A percentile compares a stretch with the other conserved stretches of the same genome.
Evolutionary conservation across 441 rosid genomes (phyloP).

Genomic region (Pelargonium exstipulatum): DNA sequence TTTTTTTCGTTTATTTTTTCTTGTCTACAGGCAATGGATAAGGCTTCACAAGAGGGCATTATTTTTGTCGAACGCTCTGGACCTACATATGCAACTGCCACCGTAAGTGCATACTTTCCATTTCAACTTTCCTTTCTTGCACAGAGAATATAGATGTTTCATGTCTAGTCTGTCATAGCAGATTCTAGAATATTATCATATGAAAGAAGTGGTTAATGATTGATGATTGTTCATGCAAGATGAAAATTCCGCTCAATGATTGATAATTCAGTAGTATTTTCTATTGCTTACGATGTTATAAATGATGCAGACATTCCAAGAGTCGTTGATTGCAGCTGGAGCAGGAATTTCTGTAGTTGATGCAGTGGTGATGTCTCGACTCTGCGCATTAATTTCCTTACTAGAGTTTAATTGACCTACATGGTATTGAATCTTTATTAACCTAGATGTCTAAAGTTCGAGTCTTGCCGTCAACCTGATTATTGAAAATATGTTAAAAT

Average conservation of each 20-base stretch:
- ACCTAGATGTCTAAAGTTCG: no score
- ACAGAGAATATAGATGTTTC: background rate
- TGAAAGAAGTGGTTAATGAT: background rate
- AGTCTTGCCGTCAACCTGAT: no score
- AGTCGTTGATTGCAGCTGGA: slow-evolving; percentile 88
- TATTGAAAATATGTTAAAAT: no score
- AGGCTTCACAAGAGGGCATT: slow-evolving; percentile 63
- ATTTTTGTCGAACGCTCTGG: slow-evolving; percentile 77
- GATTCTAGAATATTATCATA: no score
- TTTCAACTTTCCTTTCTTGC: background rate
- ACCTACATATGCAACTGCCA: slow-evolving; percentile 89
- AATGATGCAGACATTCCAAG: slow-evolving; percentile 71
- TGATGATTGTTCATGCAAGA: background rate
- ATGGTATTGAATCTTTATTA: no score
- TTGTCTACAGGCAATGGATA: slow-evolving; percentile 63
- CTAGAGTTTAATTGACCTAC: background rate
- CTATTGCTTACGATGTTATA: slow-evolving; percentile 17
- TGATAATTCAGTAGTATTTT: background rate
- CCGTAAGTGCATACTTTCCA: slow-evolving; percentile 40
- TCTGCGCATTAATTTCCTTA: slow-evolving; percentile 46
- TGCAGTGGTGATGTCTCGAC: slow-evolving; percentile 88
- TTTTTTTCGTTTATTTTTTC: background rate
- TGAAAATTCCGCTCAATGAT: no score
- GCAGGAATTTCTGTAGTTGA: slow-evolving; percentile 84
- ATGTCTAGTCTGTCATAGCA: no score